Conservation (phyloP, 331 rosid genomes). For the Phaseolus coccineus region DNA sequence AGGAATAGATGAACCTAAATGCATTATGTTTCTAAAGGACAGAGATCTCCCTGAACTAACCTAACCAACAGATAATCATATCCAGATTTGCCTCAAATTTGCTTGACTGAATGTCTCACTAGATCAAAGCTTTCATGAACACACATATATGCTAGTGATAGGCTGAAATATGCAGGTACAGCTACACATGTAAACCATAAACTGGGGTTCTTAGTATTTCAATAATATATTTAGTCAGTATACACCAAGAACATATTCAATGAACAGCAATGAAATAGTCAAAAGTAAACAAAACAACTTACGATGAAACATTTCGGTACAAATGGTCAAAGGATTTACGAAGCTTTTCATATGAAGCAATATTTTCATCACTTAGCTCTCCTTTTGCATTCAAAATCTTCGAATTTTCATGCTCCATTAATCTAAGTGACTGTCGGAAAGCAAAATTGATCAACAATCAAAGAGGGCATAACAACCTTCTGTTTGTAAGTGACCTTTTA, state of each 20-base stretch:
- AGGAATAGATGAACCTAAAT: slow-evolving; percentile 4
- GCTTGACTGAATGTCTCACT: slow-evolving; percentile 6
- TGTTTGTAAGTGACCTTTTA: too few relatives aligned
- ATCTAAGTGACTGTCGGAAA: slow-evolving; percentile 79
- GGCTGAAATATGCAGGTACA: slow-evolving; percentile 21
- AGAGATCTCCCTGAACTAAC: slow-evolving; percentile 26
- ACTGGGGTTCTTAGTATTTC: slow-evolving; percentile 8
- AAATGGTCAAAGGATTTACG: slow-evolving; percentile 93
- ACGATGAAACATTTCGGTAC: slow-evolving; percentile 93
- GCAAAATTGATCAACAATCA: slow-evolving; percentile 45
- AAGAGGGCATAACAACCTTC: background rate
- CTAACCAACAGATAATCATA: slow-evolving; percentile 16
- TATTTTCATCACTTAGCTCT: slow-evolving; percentile 92
- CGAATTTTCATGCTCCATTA: slow-evolving; percentile 95
- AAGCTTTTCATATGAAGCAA: slow-evolving; percentile 87
- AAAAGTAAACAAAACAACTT: slow-evolving; percentile 55
- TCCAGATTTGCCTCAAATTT: slow-evolving; percentile 23
- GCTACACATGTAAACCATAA: slow-evolving; percentile 30
- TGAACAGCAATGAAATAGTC: slow-evolving; percentile 32
- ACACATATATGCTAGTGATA: slow-evolving; percentile 14
- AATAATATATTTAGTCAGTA: slow-evolving; percentile 25
- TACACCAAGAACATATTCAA: slow-evolving; percentile 15
- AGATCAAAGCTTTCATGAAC: slow-evolving; percentile 22
- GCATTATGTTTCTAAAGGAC: slow-evolving; percentile 34
- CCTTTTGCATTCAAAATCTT: slow-evolving; percentile 96